A percentile compares a stretch with the other conserved stretches of the same genome.
These are phyloP conservation scores for Yamadazyma tumulicola DNA, from an alignment of 805 yeast genomes.

Conservation along the genomic window DNA sequence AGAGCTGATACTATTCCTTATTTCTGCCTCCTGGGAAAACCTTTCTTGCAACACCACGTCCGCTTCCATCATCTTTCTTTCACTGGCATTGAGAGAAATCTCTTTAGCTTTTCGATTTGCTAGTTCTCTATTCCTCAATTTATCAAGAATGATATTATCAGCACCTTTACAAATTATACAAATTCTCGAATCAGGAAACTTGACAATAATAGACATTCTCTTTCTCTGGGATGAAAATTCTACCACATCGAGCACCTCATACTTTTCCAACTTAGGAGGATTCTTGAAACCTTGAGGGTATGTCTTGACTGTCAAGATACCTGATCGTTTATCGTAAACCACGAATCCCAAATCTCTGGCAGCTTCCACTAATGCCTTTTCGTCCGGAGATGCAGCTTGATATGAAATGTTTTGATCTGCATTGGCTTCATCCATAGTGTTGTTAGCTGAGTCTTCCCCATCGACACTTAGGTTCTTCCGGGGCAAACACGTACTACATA, in stretches of 20 bases:
- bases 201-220: constrained; percentile 87
- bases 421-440: constrained; percentile 1
- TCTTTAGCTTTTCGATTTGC: constrained; percentile 68
- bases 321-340: constrained; percentile 65
- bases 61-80: constrained; percentile 77
- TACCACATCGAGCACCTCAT: constrained; percentile 72
- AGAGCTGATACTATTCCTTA: constrained; percentile 22
- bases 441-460: neutral
- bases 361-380: constrained; percentile 86
- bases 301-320: constrained; percentile 60
- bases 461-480: constrained; percentile 29
- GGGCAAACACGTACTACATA: constrained; percentile 90
- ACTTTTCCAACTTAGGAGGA: constrained; percentile 62
- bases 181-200: constrained; percentile 70
- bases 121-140: constrained; percentile 53
- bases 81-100: constrained; percentile 50
- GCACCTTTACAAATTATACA: constrained; percentile 93
- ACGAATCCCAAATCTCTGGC: constrained; percentile 94
- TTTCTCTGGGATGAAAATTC: constrained; percentile 87
- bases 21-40: constrained; percentile 34
- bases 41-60: constrained; percentile 60
- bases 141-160: constrained; percentile 81
- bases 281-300: constrained; percentile 79
- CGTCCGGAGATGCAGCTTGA: constrained; percentile 97
- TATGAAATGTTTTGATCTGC: constrained; percentile 52